phyloP scores from a whole-genome alignment of 2,329 filamentous ascomycete species.

The Trichoderma cornu-damae region DNA sequence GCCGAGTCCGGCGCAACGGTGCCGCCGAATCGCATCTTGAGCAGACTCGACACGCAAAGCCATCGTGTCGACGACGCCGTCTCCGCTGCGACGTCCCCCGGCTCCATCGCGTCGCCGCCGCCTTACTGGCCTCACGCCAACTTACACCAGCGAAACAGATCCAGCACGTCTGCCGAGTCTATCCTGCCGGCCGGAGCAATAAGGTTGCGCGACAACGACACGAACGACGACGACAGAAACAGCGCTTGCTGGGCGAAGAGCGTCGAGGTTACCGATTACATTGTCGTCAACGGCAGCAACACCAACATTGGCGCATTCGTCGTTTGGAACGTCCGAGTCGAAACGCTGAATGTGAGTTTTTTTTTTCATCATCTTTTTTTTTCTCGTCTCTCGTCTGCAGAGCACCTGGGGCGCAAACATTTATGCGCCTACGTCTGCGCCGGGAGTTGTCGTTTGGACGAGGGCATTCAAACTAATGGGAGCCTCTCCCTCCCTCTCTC shows the following conservation, averaged over 20 bases:
- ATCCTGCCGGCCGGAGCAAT: conserved; percentile 51
- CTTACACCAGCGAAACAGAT: conserved; percentile 35
- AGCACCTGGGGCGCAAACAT: not conserved
- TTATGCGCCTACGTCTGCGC: not conserved
- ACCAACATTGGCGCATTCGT: conserved; percentile 79
- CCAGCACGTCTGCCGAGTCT: conserved; percentile 46
- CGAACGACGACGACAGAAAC: conserved; percentile 47
- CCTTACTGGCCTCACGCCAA: conserved; percentile 41
- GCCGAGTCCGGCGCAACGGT: not conserved
- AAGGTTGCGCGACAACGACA: conserved; percentile 58
- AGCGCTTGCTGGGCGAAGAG: conserved; percentile 61
- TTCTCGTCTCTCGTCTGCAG: not conserved
- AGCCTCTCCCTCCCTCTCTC: too few species aligned
- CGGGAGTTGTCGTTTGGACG: not conserved
- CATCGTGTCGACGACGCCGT: conserved; percentile 14
- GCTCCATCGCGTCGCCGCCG: conserved; percentile 37
- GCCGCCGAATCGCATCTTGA: not conserved
- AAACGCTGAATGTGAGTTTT: conserved; percentile 69
- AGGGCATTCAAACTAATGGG: not conserved
- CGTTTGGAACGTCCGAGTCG: conserved; percentile 85
- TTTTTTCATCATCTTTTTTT: not conserved
- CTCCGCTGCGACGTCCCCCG: conserved; percentile 27
- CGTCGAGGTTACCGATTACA: conserved; percentile 54
- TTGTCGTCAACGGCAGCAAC: conserved; percentile 51
- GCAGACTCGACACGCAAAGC: conserved; percentile 2